Evolutionary conservation across 1,284 basidiomycete species (phyloP).

Genomic region (Puccinia hordei): DNA sequence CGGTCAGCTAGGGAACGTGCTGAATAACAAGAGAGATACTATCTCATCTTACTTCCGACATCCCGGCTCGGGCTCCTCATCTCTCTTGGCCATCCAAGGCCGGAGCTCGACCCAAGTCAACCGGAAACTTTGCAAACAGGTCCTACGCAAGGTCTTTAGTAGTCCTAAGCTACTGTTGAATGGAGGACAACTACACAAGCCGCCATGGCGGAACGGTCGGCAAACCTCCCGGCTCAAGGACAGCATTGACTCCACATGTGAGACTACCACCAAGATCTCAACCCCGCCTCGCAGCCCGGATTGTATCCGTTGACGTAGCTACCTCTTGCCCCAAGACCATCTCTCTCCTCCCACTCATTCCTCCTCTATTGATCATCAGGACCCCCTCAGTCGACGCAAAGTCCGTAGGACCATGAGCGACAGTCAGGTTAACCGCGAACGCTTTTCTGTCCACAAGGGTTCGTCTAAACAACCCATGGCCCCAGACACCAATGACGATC

Average conservation of each 20-base stretch:
- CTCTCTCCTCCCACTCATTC: neutral
- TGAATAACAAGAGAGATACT: slow-evolving; percentile 53
- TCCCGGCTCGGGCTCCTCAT: slow-evolving; percentile 50
- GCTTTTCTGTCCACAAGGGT: neutral
- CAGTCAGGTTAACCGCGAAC: slow-evolving; percentile 24
- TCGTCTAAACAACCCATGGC: no score
- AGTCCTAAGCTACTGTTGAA: slow-evolving; percentile 54
- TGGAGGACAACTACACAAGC: slow-evolving; percentile 12
- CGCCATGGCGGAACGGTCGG: slow-evolving; percentile 37
- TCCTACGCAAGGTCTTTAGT: slow-evolving; percentile 77
- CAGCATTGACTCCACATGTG: slow-evolving; percentile 21
- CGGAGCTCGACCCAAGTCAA: slow-evolving; percentile 89
- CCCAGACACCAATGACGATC: neutral
- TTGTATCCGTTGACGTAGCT: neutral
- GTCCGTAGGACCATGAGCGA: slow-evolving; percentile 38
- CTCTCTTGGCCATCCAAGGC: slow-evolving; percentile 68
- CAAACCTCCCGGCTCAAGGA: slow-evolving; percentile 28
- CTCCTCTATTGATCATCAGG: neutral
- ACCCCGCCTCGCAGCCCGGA: slow-evolving; percentile 12
- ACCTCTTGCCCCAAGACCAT: neutral
- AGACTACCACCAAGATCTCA: slow-evolving; percentile 8
- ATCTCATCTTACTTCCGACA: slow-evolving; percentile 55
- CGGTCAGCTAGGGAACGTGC: neutral
- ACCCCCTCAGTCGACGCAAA: neutral
- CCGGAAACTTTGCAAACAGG: slow-evolving; percentile 85